phyloP scores from a whole-genome alignment of 441 rosid species.

The Eruca vesicaria region DNA sequence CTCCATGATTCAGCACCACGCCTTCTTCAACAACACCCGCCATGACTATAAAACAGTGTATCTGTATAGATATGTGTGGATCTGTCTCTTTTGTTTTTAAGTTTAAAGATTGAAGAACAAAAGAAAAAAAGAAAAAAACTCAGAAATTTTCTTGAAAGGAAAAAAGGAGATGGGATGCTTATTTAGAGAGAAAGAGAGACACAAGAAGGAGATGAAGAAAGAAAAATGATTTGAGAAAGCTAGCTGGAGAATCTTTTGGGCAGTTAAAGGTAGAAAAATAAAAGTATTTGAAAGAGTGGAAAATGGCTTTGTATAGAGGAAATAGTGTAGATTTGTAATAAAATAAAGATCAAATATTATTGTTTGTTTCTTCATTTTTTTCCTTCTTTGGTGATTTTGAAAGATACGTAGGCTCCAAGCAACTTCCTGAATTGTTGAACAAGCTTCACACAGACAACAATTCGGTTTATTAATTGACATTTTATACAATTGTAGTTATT shows the following conservation, averaged over 20 bases:
- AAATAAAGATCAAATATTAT: neutral
- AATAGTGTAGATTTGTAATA: constrained; percentile 48
- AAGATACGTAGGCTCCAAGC: constrained; percentile 71
- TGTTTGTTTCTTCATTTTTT: neutral
- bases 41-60: constrained; percentile 6
- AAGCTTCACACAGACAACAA: constrained; percentile 31
- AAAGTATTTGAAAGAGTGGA: constrained; percentile 33
- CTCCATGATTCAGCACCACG: constrained; percentile 22
- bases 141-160: neutral
- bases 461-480: neutral
- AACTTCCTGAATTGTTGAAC: constrained; percentile 44
- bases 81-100: neutral
- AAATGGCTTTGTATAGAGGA: constrained; percentile 31
- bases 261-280: constrained; percentile 35
- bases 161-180: neutral
- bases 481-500: neutral
- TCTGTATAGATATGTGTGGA: neutral
- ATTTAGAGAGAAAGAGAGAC: neutral
- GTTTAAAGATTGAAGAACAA: neutral
- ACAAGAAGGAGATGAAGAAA: constrained; percentile 25
- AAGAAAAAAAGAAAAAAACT: neutral
- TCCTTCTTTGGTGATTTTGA: constrained; percentile 18
- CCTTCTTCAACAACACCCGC: constrained; percentile 28
- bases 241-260: constrained; percentile 34
- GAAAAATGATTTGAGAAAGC: constrained; percentile 20